Evolutionary conservation across 305 asterid species (phyloP), one percentile per base, ranked within the genome.

Genomic region (Rubia occidens): DNA sequence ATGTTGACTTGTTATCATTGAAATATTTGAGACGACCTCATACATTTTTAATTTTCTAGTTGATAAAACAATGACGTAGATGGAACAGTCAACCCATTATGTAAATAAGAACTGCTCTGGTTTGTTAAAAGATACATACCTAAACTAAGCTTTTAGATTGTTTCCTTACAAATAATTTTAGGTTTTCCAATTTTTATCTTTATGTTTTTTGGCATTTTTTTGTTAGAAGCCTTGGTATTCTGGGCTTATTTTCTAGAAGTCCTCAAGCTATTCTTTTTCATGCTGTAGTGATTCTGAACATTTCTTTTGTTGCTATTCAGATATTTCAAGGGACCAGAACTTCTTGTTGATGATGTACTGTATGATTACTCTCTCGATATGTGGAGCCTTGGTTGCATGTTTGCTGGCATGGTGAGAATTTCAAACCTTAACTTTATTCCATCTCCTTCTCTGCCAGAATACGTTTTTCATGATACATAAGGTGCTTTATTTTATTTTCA

Each of bases 331-430:
- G 85, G 85, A 59, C 85, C 85, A 63, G 85, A 81, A 75, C 85
- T 81, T 78, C 82, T 81, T 70, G 85, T 81, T 70, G 82, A 81
- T 66, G 71, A 81, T 66, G 71, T 78, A 76, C 85, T 78, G 78
- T 81, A 81, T 42, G 85, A 78, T 72, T 81, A 81, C 64, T 81
- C 85, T 45, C 64, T 81, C 75, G 85, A 81, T 21, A 72, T 81
- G 85, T 81, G 85, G 85, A 78, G 85, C 75, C 82, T 81, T 70
- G 85, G 85, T 53, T 81, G 82, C 76, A 75, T 81, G 80, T 78
- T 81, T 78, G 85, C 85, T 20, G 85, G 82, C 66, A 81, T 78
- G 82, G 85, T 81, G 63, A 78, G 85, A 53, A 70, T 58, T 32
- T 68, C n/a, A 11, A 5, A 21, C 20, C 49, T 58, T 68, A 32